These are phyloP conservation scores for Xylaria curta DNA, from an alignment of 495 filamentous ascomycete genomes.

Conservation along the genomic window DNA sequence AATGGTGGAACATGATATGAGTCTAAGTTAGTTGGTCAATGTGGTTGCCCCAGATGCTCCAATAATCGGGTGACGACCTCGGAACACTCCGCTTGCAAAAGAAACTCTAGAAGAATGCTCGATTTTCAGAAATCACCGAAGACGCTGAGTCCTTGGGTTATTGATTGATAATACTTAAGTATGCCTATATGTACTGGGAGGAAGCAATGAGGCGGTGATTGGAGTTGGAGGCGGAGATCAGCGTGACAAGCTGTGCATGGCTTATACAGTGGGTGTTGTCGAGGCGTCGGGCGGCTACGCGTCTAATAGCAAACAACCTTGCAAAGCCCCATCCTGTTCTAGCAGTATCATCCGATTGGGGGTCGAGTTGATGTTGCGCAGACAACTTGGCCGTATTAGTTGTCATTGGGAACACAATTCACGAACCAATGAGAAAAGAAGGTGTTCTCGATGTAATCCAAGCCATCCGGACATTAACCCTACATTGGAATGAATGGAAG, in stretches of 20 bases:
- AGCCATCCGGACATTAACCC: background rate
- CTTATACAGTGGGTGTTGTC: constrained; percentile 32
- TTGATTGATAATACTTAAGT: background rate
- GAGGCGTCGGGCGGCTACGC: constrained; percentile 37
- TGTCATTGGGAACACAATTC: background rate
- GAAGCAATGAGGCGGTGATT: background rate
- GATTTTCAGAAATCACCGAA: background rate
- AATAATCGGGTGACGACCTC: background rate
- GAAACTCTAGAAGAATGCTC: background rate
- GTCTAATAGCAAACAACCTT: constrained; percentile 30
- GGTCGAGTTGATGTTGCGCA: background rate
- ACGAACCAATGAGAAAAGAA: background rate
- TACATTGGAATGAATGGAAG: background rate
- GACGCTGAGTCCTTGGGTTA: background rate
- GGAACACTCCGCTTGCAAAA: background rate
- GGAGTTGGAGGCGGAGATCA: background rate
- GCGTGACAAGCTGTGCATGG: constrained; percentile 11
- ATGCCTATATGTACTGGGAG: background rate
- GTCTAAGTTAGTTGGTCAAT: background rate
- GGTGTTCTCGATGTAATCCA: background rate
- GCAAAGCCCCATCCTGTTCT: background rate
- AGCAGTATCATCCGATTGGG: background rate
- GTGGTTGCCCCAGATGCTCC: background rate
- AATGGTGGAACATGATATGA: background rate
- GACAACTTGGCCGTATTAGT: background rate